phyloP scores from a whole-genome alignment of 345 rosid genomes.

The Psidium friedrichsthalianum region DNA sequence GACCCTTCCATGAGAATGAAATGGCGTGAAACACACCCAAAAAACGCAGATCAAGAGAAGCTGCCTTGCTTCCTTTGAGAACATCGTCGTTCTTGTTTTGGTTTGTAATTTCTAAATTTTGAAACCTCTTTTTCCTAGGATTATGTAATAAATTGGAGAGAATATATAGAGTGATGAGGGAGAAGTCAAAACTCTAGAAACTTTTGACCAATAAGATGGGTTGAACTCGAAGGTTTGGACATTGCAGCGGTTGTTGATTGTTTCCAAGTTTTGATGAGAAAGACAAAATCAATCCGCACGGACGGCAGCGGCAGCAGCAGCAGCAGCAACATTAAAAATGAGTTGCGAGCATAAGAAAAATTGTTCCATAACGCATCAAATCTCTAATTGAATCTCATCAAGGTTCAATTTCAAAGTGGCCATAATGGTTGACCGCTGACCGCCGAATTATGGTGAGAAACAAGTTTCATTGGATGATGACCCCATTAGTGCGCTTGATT shows the following conservation, averaged over 20 bases:
- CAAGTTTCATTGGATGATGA: not conserved
- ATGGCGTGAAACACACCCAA: not conserved
- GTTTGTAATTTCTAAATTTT: not conserved
- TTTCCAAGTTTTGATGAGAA: not conserved
- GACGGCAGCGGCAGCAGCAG: not conserved
- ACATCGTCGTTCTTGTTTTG: not conserved
- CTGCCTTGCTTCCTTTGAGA: not conserved
- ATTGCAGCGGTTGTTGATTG: not conserved
- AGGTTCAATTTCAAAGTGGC: not conserved
- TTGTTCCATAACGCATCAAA: too few relatives aligned
- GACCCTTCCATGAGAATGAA: not conserved
- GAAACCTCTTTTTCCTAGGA: not conserved
- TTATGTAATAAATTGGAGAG: not conserved
- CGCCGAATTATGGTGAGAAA: not conserved
- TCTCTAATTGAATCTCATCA: not conserved
- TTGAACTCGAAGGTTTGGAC: not conserved
- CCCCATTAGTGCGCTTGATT: not conserved
- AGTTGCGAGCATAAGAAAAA: too few relatives aligned
- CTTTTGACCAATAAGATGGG: not conserved
- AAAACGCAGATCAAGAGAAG: constrained; percentile 1
- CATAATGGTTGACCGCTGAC: not conserved
- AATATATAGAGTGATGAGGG: not conserved
- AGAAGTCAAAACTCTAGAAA: not conserved
- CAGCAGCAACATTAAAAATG: not conserved
- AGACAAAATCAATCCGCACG: not conserved